These are phyloP conservation scores for Trypanosoma caninum DNA, from an alignment of 208 protist genomes.

Conservation along the genomic window DNA sequence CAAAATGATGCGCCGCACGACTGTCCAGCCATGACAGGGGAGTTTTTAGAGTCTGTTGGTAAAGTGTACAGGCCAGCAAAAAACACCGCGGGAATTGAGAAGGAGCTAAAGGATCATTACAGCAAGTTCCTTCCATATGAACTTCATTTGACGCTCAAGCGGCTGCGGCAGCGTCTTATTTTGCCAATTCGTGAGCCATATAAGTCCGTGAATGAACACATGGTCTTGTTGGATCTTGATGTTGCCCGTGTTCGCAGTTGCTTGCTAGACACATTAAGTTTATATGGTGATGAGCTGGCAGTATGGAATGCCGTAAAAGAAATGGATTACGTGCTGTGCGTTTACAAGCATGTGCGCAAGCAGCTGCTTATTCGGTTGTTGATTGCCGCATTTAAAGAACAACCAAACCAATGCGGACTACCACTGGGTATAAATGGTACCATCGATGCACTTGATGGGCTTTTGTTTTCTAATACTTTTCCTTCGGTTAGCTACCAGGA, in stretches of 20 bases:
- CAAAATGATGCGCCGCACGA: constrained; percentile 5
- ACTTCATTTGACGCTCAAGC: constrained; percentile 10
- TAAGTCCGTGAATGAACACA: constrained; percentile 21
- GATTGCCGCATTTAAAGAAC: constrained; percentile 24
- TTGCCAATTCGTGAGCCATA: constrained; percentile 21
- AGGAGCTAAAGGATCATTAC: constrained; percentile 10
- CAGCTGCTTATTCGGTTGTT: constrained; percentile 15
- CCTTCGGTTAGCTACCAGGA: not conserved
- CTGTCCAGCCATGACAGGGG: not conserved
- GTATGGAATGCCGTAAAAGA: constrained; percentile 7
- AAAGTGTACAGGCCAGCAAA: constrained; percentile 9
- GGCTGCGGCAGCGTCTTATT: constrained; percentile 14
- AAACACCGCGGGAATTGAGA: constrained; percentile 8
- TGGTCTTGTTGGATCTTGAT: constrained; percentile 22
- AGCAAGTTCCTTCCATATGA: constrained; percentile 19
- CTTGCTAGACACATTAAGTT: constrained; percentile 3
- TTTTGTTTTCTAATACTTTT: not conserved
- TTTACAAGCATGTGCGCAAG: constrained; percentile 21
- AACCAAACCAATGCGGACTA: constrained; percentile 14
- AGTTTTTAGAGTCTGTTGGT: constrained; percentile 14
- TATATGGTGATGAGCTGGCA: constrained; percentile 21
- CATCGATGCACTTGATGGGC: constrained; percentile 1
- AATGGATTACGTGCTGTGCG: constrained; percentile 19
- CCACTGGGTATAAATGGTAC: constrained; percentile 23
- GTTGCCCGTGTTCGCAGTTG: constrained; percentile 18